Evolutionary conservation across 192 early-diverging fungal species (phyloP), one percentile per base, ranked within the genome.

Genomic region (Coemansia sp.): DNA sequence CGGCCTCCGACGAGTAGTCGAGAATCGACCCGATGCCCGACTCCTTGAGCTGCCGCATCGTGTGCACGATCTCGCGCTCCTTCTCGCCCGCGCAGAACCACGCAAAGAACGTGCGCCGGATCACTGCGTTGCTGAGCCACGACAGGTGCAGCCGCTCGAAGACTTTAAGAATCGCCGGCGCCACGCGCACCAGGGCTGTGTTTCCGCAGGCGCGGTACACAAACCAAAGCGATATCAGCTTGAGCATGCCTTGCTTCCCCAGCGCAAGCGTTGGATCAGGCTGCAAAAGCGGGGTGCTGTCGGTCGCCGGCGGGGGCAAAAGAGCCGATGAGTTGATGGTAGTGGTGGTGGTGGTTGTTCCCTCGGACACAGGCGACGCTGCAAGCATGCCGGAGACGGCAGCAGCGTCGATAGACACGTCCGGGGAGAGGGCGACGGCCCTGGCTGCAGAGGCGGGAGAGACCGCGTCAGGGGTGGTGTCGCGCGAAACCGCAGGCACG

Each of bases 41-140:
- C 10, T 72, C 75, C 30, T 74, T 80, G 63, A 95, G 87, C 20
- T 61, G 28, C 13, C 83, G 80, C 93, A 98, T 96, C 25, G 90
- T 89, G 29, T 86, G 85, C n/a, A 90, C 74, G 34, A 95, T 93
- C 69, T 95, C 92, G 35, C 88, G 84, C 48, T 90, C 84, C 12
- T 88, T 85, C 75, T 98, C 94, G 46, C 96, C 96, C 23, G 91
- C 92, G 81, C 66, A 79, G 66, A 81, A 84, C 74, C 95, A 94
- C 45, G 86, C 85, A 84, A 95, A 98, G 75, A 98, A 94, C 6
- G 94, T 96, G 20, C 85, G 84, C 75, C 89, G 91, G 63, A 96
- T 81, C 23, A 93, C 69, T 49, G 83, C 86, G 73, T 92, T 88
- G 48, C 87, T 85, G 1, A 73, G 66, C 79, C 79, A 81, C 12